Evolutionary conservation across 345 rosid genomes (phyloP).

Genomic region (Euphorbia peplus): DNA sequence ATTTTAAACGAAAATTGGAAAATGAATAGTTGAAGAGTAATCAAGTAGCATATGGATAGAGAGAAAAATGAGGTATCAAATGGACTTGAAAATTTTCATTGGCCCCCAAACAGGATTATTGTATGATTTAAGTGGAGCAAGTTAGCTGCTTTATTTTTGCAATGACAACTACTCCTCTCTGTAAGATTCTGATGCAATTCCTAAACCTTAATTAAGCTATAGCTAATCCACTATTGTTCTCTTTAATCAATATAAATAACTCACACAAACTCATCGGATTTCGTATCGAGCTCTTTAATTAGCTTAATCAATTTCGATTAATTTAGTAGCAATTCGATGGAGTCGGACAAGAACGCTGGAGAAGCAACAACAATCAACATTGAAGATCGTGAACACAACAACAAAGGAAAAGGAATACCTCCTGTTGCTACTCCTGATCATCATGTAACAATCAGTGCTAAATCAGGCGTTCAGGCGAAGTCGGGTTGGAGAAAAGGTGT

Average conservation of each 20-base stretch:
- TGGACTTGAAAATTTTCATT: background rate
- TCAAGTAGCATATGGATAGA: too few relatives aligned
- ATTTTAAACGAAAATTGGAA: too few relatives aligned
- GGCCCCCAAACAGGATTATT: background rate
- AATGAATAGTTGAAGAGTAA: too few relatives aligned
- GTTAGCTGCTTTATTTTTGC: constrained; percentile 13
- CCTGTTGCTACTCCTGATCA: too few relatives aligned
- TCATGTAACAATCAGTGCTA: too few relatives aligned
- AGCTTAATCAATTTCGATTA: background rate
- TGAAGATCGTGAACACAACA: constrained; percentile 17
- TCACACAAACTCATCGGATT: background rate
- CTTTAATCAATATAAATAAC: background rate
- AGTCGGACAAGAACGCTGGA: constrained; percentile 14
- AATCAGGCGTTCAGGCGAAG: too few relatives aligned
- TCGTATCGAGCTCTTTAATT: background rate
- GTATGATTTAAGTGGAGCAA: constrained; percentile 29
- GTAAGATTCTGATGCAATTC: constrained; percentile 1
- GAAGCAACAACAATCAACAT: constrained; percentile 13
- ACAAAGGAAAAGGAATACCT: constrained; percentile 30
- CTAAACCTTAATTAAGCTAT: background rate
- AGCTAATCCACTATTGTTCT: constrained; percentile 17
- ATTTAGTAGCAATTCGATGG: constrained; percentile 20
- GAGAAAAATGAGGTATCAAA: too few relatives aligned
- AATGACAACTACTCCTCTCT: constrained; percentile 29
- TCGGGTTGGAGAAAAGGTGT: constrained; percentile 41